Conservation (phyloP, 2,329 filamentous ascomycete genomes). For the Sclerotinia sclerotiorum region DNA sequence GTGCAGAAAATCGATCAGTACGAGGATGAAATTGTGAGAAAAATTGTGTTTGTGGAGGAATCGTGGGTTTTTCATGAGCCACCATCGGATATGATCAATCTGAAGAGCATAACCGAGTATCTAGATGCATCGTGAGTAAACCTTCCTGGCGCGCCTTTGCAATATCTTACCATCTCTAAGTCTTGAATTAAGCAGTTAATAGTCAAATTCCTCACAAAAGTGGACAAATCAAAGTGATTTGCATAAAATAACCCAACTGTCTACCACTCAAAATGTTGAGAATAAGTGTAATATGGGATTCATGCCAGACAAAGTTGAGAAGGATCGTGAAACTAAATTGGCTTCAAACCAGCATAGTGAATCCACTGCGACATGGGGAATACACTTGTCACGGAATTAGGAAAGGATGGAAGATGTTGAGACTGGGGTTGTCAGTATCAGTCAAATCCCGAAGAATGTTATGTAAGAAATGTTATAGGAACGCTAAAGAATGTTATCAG, state of each 20-base stretch:
- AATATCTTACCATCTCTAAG: background rate
- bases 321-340: background rate
- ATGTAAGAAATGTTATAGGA: background rate
- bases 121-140: background rate
- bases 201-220: background rate
- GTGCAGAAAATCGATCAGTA: background rate
- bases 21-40: background rate
- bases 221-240: background rate
- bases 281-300: background rate
- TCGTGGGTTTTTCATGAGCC: background rate
- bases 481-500: background rate
- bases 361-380: too few relatives aligned
- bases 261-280: background rate
- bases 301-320: background rate
- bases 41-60: background rate
- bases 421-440: too few relatives aligned
- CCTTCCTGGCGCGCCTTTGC: background rate
- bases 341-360: background rate
- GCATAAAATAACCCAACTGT: background rate
- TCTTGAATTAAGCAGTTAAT: background rate
- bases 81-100: background rate
- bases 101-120: background rate
- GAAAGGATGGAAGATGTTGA: background rate
- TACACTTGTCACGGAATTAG: too few relatives aligned
- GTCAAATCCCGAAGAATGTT: background rate